Conservation (phyloP, 106 monocot species). For the Iris macrosiphon region DNA sequence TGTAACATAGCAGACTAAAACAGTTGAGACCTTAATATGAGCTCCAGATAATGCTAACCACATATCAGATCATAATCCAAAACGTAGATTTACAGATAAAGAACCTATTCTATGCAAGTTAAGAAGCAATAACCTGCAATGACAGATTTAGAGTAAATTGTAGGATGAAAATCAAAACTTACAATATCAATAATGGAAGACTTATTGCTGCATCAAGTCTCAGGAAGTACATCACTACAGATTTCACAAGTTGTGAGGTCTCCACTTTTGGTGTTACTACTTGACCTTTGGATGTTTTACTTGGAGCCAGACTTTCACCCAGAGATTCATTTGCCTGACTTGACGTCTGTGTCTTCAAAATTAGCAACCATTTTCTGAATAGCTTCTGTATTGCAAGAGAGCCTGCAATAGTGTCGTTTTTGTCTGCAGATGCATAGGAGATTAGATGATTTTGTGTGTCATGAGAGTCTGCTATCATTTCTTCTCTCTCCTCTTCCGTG, state of each 20-base stretch:
- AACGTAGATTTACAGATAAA: too few relatives aligned
- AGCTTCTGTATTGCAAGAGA: constrained; percentile 38
- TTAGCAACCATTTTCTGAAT: constrained; percentile 53
- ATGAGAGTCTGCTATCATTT: constrained; percentile 29
- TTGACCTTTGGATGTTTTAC: constrained; percentile 9
- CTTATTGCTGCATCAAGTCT: constrained; percentile 53
- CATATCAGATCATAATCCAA: too few relatives aligned
- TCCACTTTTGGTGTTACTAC: constrained; percentile 4
- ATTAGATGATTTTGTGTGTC: constrained; percentile 26
- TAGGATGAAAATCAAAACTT: constrained; percentile 18
- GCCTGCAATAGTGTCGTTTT: constrained; percentile 9
- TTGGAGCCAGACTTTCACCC: constrained; percentile 8
- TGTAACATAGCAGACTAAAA: too few relatives aligned
- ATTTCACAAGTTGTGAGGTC: constrained; percentile 19
- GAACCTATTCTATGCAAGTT: too few relatives aligned
- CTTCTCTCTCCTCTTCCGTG: constrained; percentile 30
- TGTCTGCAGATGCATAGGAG: constrained; percentile 19
- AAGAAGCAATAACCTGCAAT: too few relatives aligned
- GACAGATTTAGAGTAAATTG: too few relatives aligned
- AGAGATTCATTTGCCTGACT: constrained; percentile 17
- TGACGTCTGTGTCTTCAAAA: constrained; percentile 30
- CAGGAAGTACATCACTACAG: constrained; percentile 27
- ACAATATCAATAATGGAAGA: constrained; percentile 54
- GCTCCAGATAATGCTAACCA: too few relatives aligned
- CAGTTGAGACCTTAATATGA: too few relatives aligned